Evolutionary conservation across 1,284 basidiomycete genomes (phyloP).

Genomic region (Singerocomus inundabilis): DNA sequence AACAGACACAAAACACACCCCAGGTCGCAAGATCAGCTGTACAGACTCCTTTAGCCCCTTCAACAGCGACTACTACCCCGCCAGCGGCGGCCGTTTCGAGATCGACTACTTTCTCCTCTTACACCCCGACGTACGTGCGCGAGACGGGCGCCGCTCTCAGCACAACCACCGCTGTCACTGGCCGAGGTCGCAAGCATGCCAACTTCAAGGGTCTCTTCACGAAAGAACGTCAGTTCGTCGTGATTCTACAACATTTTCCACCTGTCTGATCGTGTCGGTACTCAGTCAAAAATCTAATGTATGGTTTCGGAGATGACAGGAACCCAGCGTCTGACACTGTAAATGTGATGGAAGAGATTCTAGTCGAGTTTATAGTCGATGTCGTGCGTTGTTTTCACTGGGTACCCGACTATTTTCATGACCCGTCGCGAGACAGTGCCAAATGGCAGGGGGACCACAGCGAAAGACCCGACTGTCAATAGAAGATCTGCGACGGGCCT

Average conservation of each 20-base stretch:
- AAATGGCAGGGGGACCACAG: constrained; percentile 64
- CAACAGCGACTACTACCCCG: constrained; percentile 23
- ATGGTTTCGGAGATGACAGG: constrained; percentile 91
- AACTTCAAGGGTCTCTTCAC: constrained; percentile 70
- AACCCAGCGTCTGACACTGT: constrained; percentile 86
- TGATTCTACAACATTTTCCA: not conserved
- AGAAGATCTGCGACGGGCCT: constrained; percentile 74
- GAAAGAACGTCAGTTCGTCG: constrained; percentile 64
- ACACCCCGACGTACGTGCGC: constrained; percentile 54
- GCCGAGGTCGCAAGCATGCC: constrained; percentile 56
- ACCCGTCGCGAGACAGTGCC: constrained; percentile 49
- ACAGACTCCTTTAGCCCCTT: constrained; percentile 32
- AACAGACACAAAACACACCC: constrained; percentile 34
- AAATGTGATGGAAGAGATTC: constrained; percentile 91
- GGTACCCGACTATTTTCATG: constrained; percentile 8
- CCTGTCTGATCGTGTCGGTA: constrained; percentile 7
- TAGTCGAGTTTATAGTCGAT: constrained; percentile 89
- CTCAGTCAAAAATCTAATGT: constrained; percentile 86
- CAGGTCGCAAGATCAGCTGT: constrained; percentile 37
- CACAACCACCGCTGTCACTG: constrained; percentile 40
- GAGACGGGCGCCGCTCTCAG: constrained; percentile 41
- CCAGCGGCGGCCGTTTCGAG: constrained; percentile 21
- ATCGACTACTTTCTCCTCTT: constrained; percentile 46
- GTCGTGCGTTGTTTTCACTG: constrained; percentile 54
- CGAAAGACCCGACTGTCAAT: constrained; percentile 72